phyloP scores from a whole-genome alignment of 768 basidiomycete genomes.

The Tephrocybe sp. region DNA sequence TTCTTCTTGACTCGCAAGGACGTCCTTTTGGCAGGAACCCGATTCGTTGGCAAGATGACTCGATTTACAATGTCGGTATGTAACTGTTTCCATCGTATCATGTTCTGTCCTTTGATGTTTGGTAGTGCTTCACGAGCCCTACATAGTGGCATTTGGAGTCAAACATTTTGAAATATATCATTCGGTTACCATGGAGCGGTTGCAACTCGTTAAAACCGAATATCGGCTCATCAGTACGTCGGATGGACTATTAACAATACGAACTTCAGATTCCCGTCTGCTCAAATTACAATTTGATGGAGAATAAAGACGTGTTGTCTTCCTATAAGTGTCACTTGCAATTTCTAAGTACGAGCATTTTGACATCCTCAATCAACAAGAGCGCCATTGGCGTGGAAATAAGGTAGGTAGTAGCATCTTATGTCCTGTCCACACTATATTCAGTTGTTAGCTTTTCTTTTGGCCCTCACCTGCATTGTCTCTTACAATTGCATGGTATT shows the following conservation, averaged over 20 bases:
- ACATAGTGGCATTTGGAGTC: conserved; percentile 74
- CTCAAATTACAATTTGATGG: too few relatives aligned
- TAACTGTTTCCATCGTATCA: background rate
- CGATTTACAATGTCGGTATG: conserved; percentile 9
- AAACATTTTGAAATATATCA: conserved; percentile 76
- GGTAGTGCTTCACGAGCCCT: conserved; percentile 73
- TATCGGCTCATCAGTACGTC: conserved; percentile 16
- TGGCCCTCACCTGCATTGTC: too few relatives aligned
- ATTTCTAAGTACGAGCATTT: too few relatives aligned
- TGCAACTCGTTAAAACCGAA: conserved; percentile 64
- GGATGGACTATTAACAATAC: conserved; percentile 12
- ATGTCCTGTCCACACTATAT: too few relatives aligned
- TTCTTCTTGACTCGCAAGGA: conserved; percentile 12
- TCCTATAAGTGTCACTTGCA: too few relatives aligned
- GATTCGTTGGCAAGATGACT: conserved; percentile 9
- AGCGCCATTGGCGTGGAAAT: too few relatives aligned
- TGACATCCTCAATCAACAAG: too few relatives aligned
- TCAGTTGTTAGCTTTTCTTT: too few relatives aligned
- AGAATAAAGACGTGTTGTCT: too few relatives aligned
- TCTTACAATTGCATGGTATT: too few relatives aligned
- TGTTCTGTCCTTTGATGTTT: background rate
- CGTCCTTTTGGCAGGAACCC: background rate
- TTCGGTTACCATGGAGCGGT: conserved; percentile 63
- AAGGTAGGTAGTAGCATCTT: too few relatives aligned
- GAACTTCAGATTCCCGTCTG: conserved; percentile 6